Evolutionary conservation across 495 filamentous ascomycete species (phyloP).

Genomic region (Penicillium argentinense): DNA sequence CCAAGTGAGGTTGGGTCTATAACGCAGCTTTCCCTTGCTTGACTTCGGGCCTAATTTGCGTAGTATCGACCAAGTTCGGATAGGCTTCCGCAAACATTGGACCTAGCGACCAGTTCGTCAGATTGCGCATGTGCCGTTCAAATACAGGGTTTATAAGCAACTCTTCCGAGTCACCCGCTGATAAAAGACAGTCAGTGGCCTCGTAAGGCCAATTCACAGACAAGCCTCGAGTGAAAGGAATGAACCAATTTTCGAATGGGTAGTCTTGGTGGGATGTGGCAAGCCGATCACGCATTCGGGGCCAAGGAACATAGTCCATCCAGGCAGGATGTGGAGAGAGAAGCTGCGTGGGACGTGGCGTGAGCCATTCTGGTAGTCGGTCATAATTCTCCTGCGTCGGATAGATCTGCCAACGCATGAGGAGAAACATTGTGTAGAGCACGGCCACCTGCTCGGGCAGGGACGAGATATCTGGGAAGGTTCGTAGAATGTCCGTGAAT

Average conservation of each 20-base stretch:
- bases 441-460: constrained; percentile 77
- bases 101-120: constrained; percentile 79
- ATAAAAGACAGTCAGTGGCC: constrained; percentile 57
- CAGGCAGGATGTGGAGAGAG: constrained; percentile 67
- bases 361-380: constrained; percentile 65
- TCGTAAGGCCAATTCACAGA: constrained; percentile 79
- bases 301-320: constrained; percentile 78
- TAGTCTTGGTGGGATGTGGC: constrained; percentile 48
- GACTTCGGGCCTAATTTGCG: constrained; percentile 39
- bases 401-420: constrained; percentile 79
- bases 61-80: constrained; percentile 58
- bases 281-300: constrained; percentile 66
- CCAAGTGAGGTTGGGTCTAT: background rate
- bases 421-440: constrained; percentile 78
- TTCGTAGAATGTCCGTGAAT: constrained; percentile 75
- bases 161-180: constrained; percentile 55
- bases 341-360: constrained; percentile 61
- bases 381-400: constrained; percentile 74
- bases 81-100: constrained; percentile 62
- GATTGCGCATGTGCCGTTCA: constrained; percentile 65
- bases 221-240: constrained; percentile 72
- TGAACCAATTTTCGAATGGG: constrained; percentile 75
- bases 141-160: constrained; percentile 77
- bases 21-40: background rate
- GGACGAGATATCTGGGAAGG: constrained; percentile 65